Base-by-base conservation (phyloP, 2,329 filamentous ascomycete genomes). In the Colletotrichum sp. region DNA sequence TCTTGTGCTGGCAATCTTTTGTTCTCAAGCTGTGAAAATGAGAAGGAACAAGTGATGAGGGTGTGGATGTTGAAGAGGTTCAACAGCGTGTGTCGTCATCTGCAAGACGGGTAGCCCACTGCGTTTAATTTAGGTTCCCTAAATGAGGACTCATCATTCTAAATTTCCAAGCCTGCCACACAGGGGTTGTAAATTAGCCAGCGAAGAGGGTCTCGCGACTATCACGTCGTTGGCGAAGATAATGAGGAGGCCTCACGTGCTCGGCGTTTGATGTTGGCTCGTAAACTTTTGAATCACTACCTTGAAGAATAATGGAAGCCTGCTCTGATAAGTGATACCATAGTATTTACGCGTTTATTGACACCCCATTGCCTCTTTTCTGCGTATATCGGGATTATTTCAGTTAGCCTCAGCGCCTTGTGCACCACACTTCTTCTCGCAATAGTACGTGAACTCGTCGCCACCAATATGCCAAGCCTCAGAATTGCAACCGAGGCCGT, bases 401-500 rank as follows among this genome's bases (percentile, higher is more conserved):
- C 48, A 74, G 65, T 72, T 72, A 15, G 78, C 72, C 28, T 77
- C 75, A 12, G 77, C 32, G 18, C 72, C 72, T 57, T 78, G 48
- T 0, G 77, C 69, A 34, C 75, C 67, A 8, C 75, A 78, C 67
- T 78, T 78, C 60, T 78, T 72, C 3, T 67, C 43, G 57, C 77
- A 78, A 60, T 78, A 77, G 24, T 78, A 77, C 32, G 48, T 66
- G 15, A 77, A 48, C 63, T 74, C 77, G 21, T 78, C 77, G 8
- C 77, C 77, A 13, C 78, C 77, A 24, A 78, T 76, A 5, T 77
- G 74, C 72, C 70, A 68, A 9, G 5, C 77, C 2, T 21, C 24
- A 15, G 78, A 79, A 32, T 67, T 63, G 70, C 77, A 78, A 5
- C 34, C n/a, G 8, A 78, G 28, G 4, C 67, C 75, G 9, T 77